Percentiles rank a stretch among this genome's conserved stretches.
phyloP scores from a whole-genome alignment of 1,139 yeast species.

The Blastobotrys malaysiensis region DNA sequence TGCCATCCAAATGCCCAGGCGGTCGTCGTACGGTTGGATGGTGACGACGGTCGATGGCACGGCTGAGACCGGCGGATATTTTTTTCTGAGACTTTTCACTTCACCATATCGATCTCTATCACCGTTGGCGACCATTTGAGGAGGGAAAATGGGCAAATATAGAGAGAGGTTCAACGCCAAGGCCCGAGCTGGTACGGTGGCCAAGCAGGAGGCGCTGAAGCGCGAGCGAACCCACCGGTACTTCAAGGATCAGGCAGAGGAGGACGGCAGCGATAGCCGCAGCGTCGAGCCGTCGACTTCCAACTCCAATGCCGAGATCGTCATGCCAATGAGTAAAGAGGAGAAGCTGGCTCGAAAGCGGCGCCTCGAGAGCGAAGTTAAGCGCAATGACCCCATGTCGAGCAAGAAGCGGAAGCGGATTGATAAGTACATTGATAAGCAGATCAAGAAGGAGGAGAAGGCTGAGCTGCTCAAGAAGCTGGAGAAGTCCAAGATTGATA shows the following conservation, averaged over 20 bases:
- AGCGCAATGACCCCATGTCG: conserved; percentile 58
- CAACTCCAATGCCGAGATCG: conserved; percentile 59
- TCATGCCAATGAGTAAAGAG: conserved; percentile 44
- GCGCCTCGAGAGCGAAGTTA: conserved; percentile 53
- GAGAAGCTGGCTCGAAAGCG: conserved; percentile 65
- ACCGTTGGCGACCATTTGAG: neutral
- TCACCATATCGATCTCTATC: neutral
- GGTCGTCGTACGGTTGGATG: neutral
- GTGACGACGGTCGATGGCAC: neutral
- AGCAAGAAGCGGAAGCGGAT: conserved; percentile 63
- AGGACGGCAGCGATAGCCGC: conserved; percentile 4
- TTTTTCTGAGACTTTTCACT: neutral
- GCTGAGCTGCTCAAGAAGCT: conserved; percentile 70
- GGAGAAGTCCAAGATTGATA: conserved; percentile 59
- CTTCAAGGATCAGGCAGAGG: conserved; percentile 20
- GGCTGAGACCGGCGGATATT: neutral
- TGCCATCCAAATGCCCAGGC: neutral
- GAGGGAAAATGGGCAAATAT: conserved; percentile 63
- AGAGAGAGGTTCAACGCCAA: conserved; percentile 77
- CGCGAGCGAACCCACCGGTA: conserved; percentile 53
- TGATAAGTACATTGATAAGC: conserved; percentile 57
- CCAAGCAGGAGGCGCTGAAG: conserved; percentile 69
- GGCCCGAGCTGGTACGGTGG: conserved; percentile 80
- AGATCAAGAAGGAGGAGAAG: conserved; percentile 83
- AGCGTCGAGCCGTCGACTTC: conserved; percentile 13